Base-by-base conservation (phyloP, 1,284 basidiomycete species). In the Volvariella volvacea region DNA sequence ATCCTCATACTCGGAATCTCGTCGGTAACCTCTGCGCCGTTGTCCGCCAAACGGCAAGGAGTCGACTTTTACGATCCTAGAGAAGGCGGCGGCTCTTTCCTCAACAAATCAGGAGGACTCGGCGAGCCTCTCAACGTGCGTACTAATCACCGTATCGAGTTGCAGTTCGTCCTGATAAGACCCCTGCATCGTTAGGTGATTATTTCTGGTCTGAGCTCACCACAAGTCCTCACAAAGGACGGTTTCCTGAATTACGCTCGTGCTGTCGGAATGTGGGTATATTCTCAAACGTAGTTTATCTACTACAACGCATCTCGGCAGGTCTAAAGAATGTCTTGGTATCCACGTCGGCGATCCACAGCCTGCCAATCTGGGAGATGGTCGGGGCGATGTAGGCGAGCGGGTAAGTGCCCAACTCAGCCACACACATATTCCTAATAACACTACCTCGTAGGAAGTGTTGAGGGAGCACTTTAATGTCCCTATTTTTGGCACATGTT, bases 261-360 rank as follows among this genome's bases (percentile, higher is more conserved):
- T 32, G 71, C 80, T 1, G 73, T 82, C 39, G 78, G 78, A 14
- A 81, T 80, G 80, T 81, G 56, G 52, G 22, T 22, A 28, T 25
- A 22, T 20, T 32, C 14, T 34, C 14, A 30, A 41, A n/a, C 20
- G 40, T 32, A 36, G 43, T 34, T 21, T 41, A 44, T 2, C 21
- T n/a, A 3, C 10, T 36, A 4, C 14, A 20, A 7, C 41, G 14
- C 39, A 33, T 6, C 12, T 28, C 25, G 19, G 1, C 38, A 84
- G 83, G 55, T 82, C 83, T 0, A 67, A 65, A 9, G 83, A 87
- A 59, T 86, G 81, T 53, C 62, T 83, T n/a, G 77, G 68, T 2
- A 63, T 81, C 46, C 82, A 84, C 54, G 51, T 77, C 9, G 83
- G 83, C 2, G 68, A 54, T 25, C 74, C 74, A 0, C 76, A 80